phyloP scores from a whole-genome alignment of 768 basidiomycete genomes.

The Neoboletus brunneissimus region DNA sequence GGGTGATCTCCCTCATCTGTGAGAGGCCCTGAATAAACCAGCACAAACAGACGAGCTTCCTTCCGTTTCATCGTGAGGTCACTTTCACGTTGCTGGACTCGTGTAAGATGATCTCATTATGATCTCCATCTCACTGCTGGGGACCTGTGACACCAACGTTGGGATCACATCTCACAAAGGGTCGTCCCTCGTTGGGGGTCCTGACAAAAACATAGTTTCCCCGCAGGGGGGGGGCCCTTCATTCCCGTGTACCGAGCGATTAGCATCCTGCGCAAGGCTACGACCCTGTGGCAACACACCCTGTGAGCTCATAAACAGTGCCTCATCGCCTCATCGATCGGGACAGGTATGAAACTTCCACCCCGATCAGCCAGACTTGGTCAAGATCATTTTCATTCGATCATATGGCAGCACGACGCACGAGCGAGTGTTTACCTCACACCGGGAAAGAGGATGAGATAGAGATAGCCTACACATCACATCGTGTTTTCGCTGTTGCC shows the following conservation, averaged over 20 bases:
- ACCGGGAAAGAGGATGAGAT: constrained; percentile 3
- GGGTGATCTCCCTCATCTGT: constrained; percentile 6
- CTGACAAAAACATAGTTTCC: constrained; percentile 1
- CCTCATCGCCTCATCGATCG: constrained; percentile 15
- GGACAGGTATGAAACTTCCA: background rate
- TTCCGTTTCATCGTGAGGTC: constrained; percentile 11
- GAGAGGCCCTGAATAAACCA: background rate
- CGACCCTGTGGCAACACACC: constrained; percentile 13
- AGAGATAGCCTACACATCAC: constrained; percentile 10
- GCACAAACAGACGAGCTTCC: background rate
- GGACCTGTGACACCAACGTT: constrained; percentile 15
- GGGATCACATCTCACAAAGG: background rate
- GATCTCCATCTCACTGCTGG: background rate
- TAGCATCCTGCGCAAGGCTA: background rate
- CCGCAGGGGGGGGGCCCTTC: constrained; percentile 7
- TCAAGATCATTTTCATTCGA: constrained; percentile 1
- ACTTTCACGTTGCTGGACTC: constrained; percentile 13
- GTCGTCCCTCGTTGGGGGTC: constrained; percentile 3
- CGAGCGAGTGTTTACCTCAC: background rate
- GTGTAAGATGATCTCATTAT: constrained; percentile 2
- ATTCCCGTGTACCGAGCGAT: constrained; percentile 15
- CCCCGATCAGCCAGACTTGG: constrained; percentile 9
- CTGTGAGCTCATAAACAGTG: constrained; percentile 14
- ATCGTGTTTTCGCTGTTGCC: constrained; percentile 7
- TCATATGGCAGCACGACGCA: background rate